A percentile compares a stretch with the other conserved stretches of the same genome.
phyloP scores from a whole-genome alignment of 495 filamentous ascomycete genomes.

The Entonaema liquescens region DNA sequence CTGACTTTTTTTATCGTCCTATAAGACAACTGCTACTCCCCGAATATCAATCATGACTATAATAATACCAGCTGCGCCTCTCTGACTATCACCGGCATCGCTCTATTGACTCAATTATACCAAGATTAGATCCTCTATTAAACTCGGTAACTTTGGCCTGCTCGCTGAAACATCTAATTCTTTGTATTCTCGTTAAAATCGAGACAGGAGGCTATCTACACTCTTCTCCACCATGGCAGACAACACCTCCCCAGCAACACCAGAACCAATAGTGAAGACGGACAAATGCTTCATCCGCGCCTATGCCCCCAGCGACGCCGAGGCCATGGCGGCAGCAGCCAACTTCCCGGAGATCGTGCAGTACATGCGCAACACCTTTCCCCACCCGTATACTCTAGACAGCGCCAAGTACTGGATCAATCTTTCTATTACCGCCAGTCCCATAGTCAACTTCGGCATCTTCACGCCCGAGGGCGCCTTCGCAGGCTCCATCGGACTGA shows the following conservation, averaged over 20 bases:
- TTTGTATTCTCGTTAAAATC: no score
- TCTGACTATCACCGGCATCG: not conserved
- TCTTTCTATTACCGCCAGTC: not conserved
- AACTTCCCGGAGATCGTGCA: conserved; percentile 45
- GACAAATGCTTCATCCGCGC: conserved; percentile 46
- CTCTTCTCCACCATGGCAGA: conserved; percentile 12
- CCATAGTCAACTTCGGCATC: conserved; percentile 46
- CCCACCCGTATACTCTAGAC: conserved; percentile 49
- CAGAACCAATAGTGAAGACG: conserved; percentile 31
- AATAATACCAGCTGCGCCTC: not conserved
- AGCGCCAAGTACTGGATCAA: conserved; percentile 45
- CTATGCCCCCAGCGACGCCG: conserved; percentile 43
- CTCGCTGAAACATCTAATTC: not conserved
- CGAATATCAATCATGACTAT: not conserved
- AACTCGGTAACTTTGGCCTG: not conserved
- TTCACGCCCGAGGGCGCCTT: conserved; percentile 38
- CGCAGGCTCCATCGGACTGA: conserved; percentile 49
- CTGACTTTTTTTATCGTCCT: not conserved
- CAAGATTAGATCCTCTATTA: no score
- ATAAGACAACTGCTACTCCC: not conserved
- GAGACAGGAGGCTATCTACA: no score
- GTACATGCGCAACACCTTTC: conserved; percentile 51
- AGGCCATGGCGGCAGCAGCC: conserved; percentile 31
- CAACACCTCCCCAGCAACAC: not conserved
- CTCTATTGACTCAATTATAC: not conserved